Evolutionary conservation across 257 asterid genomes (phyloP).

Genomic region (Apocynum venetum): DNA sequence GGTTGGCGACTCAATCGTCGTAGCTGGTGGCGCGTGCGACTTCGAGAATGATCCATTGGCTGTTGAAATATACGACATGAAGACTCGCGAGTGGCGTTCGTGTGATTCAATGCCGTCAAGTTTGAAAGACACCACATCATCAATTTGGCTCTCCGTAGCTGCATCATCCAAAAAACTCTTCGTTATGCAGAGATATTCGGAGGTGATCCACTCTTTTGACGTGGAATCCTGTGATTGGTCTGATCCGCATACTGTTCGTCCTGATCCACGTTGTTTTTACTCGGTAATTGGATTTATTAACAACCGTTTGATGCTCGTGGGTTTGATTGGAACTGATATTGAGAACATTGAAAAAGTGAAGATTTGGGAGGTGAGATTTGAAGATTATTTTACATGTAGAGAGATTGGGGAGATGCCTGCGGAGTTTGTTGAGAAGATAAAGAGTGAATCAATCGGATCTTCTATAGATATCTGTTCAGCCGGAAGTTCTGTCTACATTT

Average conservation of each 20-base stretch:
- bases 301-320: constrained; percentile 35
- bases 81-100: constrained; percentile 29
- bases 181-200: constrained; percentile 50
- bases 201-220: constrained; percentile 48
- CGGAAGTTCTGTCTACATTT: constrained; percentile 41
- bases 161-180: constrained; percentile 38
- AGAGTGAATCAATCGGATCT: constrained; percentile 31
- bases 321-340: constrained; percentile 22
- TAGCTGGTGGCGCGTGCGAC: constrained; percentile 82
- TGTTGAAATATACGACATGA: constrained; percentile 51
- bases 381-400: constrained; percentile 25
- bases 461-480: constrained; percentile 34
- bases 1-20: constrained; percentile 43
- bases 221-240: constrained; percentile 50
- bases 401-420: constrained; percentile 61
- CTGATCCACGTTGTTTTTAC: constrained; percentile 32
- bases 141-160: constrained; percentile 52
- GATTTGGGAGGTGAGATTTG: constrained; percentile 39
- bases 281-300: constrained; percentile 38
- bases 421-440: constrained; percentile 34
- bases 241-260: constrained; percentile 23
- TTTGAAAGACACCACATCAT: constrained; percentile 44
- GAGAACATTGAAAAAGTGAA: constrained; percentile 33
- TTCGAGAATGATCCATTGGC: constrained; percentile 69
- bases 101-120: constrained; percentile 54